Conservation (phyloP, 2,329 filamentous ascomycete species). For the Domatiomyces globalis region DNA sequence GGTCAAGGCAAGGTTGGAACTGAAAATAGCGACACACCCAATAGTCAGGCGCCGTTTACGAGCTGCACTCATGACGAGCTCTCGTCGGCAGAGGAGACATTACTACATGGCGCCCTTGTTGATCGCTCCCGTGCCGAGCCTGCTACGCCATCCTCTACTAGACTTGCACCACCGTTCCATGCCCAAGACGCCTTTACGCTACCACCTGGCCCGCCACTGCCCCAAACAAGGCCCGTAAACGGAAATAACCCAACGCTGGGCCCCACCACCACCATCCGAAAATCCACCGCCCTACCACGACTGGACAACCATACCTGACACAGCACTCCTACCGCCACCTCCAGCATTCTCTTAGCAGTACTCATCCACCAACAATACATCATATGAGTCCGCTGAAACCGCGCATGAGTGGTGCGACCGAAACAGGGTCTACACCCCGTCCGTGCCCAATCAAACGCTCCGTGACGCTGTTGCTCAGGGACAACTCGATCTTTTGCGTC, state of each 20-base stretch:
- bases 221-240: slow-evolving; percentile 4
- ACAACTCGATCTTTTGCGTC: slow-evolving; percentile 30
- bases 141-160: not conserved
- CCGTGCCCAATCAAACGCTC: slow-evolving; percentile 28
- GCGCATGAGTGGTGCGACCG: slow-evolving; percentile 42
- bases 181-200: slow-evolving; percentile 4
- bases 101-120: not conserved
- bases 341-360: slow-evolving; percentile 39
- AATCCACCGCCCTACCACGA: slow-evolving; percentile 46
- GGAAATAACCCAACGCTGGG: not conserved
- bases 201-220: slow-evolving; percentile 15
- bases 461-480: slow-evolving; percentile 30
- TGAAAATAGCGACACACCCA: not conserved
- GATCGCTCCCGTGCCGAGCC: slow-evolving; percentile 7
- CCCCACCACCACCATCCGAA: slow-evolving; percentile 9
- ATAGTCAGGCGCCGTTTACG: not conserved
- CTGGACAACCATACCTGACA: slow-evolving; percentile 49
- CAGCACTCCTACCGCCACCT: slow-evolving; percentile 44
- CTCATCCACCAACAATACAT: slow-evolving; percentile 45
- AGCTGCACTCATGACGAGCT: slow-evolving; percentile 1
- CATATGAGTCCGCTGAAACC: slow-evolving; percentile 37
- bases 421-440: slow-evolving; percentile 39
- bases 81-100: slow-evolving; percentile 3
- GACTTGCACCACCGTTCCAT: not conserved
- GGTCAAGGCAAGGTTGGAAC: slow-evolving; percentile 12